These are phyloP conservation scores for Phlebiopsis flavidoalba DNA, from an alignment of 768 basidiomycete genomes.

Conservation along the genomic window DNA sequence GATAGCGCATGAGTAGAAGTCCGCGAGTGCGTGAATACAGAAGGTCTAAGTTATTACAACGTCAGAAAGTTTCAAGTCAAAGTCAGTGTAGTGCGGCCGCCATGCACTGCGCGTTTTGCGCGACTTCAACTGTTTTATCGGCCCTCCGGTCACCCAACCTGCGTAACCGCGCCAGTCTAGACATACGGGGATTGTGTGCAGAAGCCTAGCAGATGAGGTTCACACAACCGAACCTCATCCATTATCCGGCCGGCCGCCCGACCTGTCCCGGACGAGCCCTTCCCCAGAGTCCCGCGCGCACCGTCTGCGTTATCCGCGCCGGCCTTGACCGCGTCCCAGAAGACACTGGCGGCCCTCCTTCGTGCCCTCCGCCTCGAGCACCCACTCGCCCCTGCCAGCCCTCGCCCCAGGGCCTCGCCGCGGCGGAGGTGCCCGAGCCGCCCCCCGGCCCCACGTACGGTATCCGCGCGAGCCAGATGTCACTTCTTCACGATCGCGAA, in stretches of 20 bases:
- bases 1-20: no score
- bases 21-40: no score
- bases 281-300: constrained; percentile 40
- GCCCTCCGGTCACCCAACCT: no score
- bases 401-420: constrained; percentile 45
- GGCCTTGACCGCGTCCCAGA: constrained; percentile 43
- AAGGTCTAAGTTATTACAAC: no score
- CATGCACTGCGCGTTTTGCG: no score
- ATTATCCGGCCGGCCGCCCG: constrained; percentile 52
- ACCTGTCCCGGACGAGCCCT: constrained; percentile 58
- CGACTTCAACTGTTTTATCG: no score
- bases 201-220: neutral
- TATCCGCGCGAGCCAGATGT: constrained; percentile 61
- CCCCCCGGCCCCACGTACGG: constrained; percentile 28
- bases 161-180: neutral
- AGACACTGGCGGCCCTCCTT: constrained; percentile 54
- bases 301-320: constrained; percentile 22
- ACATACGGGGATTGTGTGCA: neutral
- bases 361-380: constrained; percentile 76
- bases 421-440: constrained; percentile 19
- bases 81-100: no score
- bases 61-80: no score
- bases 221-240: constrained; percentile 43
- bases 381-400: constrained; percentile 77
- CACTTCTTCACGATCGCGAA: constrained; percentile 54